These are phyloP conservation scores for Trichoderma reesei DNA, from an alignment of 495 filamentous ascomycete species.

Conservation along the genomic window DNA sequence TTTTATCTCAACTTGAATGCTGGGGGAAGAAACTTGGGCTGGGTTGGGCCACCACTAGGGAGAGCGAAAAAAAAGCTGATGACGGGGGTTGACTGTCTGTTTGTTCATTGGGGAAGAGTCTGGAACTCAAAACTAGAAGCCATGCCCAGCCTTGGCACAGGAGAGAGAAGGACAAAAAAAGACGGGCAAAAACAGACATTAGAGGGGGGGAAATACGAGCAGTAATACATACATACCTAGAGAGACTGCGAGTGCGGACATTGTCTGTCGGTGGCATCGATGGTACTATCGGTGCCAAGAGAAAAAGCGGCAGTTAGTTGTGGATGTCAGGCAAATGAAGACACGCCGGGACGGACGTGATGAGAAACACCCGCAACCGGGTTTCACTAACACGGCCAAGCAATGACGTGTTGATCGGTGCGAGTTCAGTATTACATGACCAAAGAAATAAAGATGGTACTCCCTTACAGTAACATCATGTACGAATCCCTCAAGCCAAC, in stretches of 20 bases:
- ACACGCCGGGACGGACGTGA: neutral
- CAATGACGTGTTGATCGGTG: neutral
- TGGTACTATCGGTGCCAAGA: neutral
- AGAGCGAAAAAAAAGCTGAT: too few species aligned
- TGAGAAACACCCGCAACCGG: neutral
- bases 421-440: neutral
- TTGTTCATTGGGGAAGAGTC: neutral
- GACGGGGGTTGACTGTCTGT: neutral
- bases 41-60: neutral
- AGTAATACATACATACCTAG: too few species aligned
- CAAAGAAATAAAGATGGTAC: neutral
- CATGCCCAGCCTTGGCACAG: neutral
- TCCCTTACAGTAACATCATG: too few species aligned
- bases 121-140: neutral
- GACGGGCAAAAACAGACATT: too few species aligned
- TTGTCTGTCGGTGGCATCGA: neutral
- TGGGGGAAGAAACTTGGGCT: neutral
- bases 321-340: neutral
- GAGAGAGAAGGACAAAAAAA: neutral
- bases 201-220: too few species aligned
- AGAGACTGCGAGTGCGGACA: neutral
- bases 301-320: neutral
- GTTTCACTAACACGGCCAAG: neutral
- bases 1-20: neutral
- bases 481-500: neutral